phyloP scores from a whole-genome alignment of 1,139 yeast species.

The Hanseniaspora uvarum region DNA sequence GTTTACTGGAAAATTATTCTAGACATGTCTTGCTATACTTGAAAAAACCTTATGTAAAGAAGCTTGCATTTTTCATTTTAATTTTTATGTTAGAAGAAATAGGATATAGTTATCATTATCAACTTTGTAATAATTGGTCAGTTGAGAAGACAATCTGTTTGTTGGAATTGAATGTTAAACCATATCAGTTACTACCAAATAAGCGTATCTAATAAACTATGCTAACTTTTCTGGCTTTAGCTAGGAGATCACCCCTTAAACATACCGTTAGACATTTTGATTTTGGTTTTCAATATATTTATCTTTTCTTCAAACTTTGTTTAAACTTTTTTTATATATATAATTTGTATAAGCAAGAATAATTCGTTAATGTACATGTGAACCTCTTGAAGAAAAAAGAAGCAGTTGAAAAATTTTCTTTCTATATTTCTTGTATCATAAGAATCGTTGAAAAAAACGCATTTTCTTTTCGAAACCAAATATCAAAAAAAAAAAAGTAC shows the following conservation, averaged over 20 bases:
- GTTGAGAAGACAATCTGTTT: background rate
- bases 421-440: background rate
- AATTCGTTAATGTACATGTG: no score
- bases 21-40: slow-evolving; percentile 10
- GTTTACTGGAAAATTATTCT: slow-evolving; percentile 15
- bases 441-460: background rate
- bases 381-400: background rate
- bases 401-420: background rate
- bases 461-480: background rate
- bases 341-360: no score
- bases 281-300: slow-evolving; percentile 20
- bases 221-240: slow-evolving; percentile 27
- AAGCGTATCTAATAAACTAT: slow-evolving; percentile 1
- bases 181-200: background rate
- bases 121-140: background rate
- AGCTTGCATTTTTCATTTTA: slow-evolving; percentile 1
- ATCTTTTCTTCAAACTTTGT: no score
- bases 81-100: background rate
- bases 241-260: slow-evolving; percentile 34
- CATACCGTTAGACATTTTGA: slow-evolving; percentile 35
- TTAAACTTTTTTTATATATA: no score
- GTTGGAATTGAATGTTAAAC: background rate
- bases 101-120: no score
- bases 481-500: background rate
- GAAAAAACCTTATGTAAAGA: background rate